Conservation (phyloP, 768 basidiomycete genomes). For the Tylopilus rubrobrunneus region DNA sequence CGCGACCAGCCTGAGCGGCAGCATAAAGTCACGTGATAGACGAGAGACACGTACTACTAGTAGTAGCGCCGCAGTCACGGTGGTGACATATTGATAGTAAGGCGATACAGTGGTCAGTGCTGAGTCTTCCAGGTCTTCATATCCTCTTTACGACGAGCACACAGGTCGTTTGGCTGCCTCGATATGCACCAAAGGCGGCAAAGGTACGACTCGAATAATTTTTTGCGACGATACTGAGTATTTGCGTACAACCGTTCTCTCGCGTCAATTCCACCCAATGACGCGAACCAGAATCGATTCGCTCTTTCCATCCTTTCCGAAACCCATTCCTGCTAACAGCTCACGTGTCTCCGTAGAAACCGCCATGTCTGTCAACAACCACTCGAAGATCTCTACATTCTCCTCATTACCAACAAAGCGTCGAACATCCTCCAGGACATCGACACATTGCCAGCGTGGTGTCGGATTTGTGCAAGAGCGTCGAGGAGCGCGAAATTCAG, state of each 20-base stretch:
- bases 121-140: background rate
- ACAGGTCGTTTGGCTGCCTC: constrained; percentile 89
- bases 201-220: constrained; percentile 53
- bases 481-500: constrained; percentile 85
- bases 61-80: too few species aligned
- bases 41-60: constrained; percentile 12
- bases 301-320: constrained; percentile 94
- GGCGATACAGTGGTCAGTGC: constrained; percentile 27
- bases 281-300: constrained; percentile 90
- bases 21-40: constrained; percentile 17
- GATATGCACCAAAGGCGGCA: constrained; percentile 92
- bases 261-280: constrained; percentile 94
- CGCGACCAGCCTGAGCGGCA: too few species aligned
- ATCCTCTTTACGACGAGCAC: constrained; percentile 2
- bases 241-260: constrained; percentile 73
- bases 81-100: background rate
- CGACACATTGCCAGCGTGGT: constrained; percentile 90
- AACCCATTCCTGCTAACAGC: constrained; percentile 90
- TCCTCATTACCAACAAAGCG: constrained; percentile 96
- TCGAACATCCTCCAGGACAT: constrained; percentile 99
- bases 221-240: background rate
- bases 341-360: constrained; percentile 97
- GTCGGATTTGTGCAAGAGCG: constrained; percentile 83
- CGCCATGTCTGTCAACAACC: constrained; percentile 81
- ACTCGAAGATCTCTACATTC: constrained; percentile 95